Evolutionary conservation across 352 stramenopile genomes (phyloP), one percentile per base, ranked within the genome.

Genomic region (Globisporangium emineosum): DNA sequence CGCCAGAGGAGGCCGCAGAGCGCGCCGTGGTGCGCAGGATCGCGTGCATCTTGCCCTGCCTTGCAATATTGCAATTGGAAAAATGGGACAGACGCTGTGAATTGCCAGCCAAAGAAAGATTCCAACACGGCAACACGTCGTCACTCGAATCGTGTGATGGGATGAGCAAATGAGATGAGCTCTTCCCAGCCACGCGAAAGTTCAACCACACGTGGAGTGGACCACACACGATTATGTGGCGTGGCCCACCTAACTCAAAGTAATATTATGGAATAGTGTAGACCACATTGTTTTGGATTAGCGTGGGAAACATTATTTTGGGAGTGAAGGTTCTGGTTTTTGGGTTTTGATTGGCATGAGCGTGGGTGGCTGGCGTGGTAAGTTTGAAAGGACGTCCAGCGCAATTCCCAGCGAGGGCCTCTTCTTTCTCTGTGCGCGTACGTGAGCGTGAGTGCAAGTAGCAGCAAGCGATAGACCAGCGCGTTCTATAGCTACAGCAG

Each of bases 111-210:
- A 54, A 54, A 55, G 50, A 55, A 35, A 35, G 23, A 55, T 13
- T 55, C 13, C 1, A 33, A 10, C 15, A 17, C 45, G n/a, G 23
- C 23, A 23, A 9, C 23, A 19, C 52, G 52, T 57, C 52, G 43
- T n/a, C 29, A 27, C 15, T 45, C 37, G 37, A 45, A 45, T 45
- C 37, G 37, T 8, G 5, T 45, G 37, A 45, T 43, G 52, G 52
- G 23, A 57, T 57, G 51, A 43, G 51, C n/a, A n/a, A n/a, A n/a
- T n/a, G n/a, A n/a, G n/a, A 55, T 23, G 50, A 57, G 50, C 29
- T 56, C 50, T 32, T 42, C 51, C 21, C 51, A 57, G 29, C 51
- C 51, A 57, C 51, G 51, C 51, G 51, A 43, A 64, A 57, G 49
- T 58, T 56, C 57, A 64, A 64, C 27, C 37, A 45, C 27, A 23